Conservation (phyloP, 2,329 filamentous ascomycete species). For the Epichloe hybrida region DNA sequence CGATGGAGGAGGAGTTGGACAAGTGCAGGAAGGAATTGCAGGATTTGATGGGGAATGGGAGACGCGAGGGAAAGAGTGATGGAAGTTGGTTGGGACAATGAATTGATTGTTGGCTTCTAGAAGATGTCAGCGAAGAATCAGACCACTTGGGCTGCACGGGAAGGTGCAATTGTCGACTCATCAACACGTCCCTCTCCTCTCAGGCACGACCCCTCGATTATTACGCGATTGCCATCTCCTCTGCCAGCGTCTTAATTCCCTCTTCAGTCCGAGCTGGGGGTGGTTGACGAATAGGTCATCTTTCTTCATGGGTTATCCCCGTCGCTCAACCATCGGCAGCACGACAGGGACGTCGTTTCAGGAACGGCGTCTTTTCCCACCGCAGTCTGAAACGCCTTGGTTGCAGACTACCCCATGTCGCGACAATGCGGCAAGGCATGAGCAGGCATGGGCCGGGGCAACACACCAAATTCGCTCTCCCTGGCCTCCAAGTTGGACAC, state of each 20-base stretch:
- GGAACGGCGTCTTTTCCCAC: constrained; percentile 16
- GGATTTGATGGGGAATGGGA: background rate
- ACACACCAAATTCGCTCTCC: background rate
- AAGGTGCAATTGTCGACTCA: background rate
- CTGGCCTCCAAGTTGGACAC: background rate
- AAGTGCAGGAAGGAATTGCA: background rate
- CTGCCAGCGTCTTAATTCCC: background rate
- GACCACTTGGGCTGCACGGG: background rate
- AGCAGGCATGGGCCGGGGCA: background rate
- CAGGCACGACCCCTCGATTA: background rate
- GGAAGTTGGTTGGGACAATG: constrained; percentile 1
- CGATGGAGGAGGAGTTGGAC: background rate
- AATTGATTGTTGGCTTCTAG: constrained; percentile 13
- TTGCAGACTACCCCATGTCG: constrained; percentile 4
- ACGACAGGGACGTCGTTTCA: constrained; percentile 12
- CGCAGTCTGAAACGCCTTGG: constrained; percentile 15
- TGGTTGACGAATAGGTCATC: constrained; percentile 1
- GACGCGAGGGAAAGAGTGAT: constrained; percentile 4
- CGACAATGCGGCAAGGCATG: background rate
- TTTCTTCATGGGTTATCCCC: background rate
- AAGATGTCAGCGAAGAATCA: constrained; percentile 17
- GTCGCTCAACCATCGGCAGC: background rate
- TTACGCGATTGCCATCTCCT: background rate
- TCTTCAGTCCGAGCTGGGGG: background rate
- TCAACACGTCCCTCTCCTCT: no score